Evolutionary conservation across 495 filamentous ascomycete genomes (phyloP).

Genomic region (Trichoderma parareesei): DNA sequence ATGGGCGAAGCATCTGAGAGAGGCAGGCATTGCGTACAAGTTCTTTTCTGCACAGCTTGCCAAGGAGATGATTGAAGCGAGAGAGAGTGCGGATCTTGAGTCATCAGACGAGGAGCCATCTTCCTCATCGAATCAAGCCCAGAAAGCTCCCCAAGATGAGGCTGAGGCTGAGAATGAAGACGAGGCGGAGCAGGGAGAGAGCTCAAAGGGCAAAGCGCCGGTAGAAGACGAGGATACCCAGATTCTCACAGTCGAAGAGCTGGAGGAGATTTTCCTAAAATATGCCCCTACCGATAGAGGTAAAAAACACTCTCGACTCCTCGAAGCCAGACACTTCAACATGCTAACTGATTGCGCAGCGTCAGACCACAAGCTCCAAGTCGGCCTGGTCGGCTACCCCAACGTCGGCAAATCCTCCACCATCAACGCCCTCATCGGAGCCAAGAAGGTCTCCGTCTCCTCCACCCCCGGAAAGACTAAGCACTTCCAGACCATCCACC

Average conservation of each 20-base stretch:
- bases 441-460: conserved; percentile 98
- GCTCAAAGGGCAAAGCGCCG: conserved; percentile 27
- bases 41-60: conserved; percentile 95
- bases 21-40: conserved; percentile 71
- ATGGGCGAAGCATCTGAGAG: conserved; percentile 87
- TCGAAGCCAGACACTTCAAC: too few species aligned
- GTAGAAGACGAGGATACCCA: conserved; percentile 51
- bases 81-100: conserved; percentile 38
- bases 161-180: conserved; percentile 28
- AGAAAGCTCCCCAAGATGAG: conserved; percentile 27
- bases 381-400: conserved; percentile 95
- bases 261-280: conserved; percentile 79
- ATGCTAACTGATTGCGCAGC: conserved; percentile 16
- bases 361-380: conserved; percentile 62
- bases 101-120: conserved; percentile 40
- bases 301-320: conserved; percentile 15
- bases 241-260: conserved; percentile 84
- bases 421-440: conserved; percentile 94
- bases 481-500: conserved; percentile 97
- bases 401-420: conserved; percentile 99
- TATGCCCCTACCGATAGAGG: conserved; percentile 54
- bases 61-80: conserved; percentile 74
- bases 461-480: conserved; percentile 98
- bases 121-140: conserved; percentile 1
- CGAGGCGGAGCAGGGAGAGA: conserved; percentile 34